These are phyloP conservation scores for Mucor indicus DNA, from an alignment of 371 early-diverging fungal species.

Conservation along the genomic window DNA sequence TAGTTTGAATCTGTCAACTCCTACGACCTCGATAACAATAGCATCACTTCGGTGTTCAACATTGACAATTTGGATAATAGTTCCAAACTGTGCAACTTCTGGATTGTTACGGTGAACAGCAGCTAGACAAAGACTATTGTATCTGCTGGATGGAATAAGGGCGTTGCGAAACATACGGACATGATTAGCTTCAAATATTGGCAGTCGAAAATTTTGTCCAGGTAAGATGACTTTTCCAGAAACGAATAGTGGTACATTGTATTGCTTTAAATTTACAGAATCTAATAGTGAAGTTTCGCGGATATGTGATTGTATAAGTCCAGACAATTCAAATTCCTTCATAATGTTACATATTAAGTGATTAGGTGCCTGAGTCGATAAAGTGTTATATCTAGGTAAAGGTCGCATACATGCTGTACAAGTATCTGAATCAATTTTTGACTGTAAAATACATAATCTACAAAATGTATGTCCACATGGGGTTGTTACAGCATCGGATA, in stretches of 20 bases:
- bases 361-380: constrained; percentile 15
- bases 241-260: constrained; percentile 18
- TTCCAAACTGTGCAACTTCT: constrained; percentile 25
- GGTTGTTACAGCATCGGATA: constrained; percentile 16
- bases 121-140: constrained; percentile 18
- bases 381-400: constrained; percentile 17
- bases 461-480: constrained; percentile 29
- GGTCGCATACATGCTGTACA: constrained; percentile 18
- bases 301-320: background rate
- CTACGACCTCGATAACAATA: constrained; percentile 18
- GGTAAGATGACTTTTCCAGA: constrained; percentile 21
- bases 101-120: constrained; percentile 19
- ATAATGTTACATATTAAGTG: constrained; percentile 10
- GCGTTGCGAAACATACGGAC: constrained; percentile 5
- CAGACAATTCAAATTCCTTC: constrained; percentile 7
- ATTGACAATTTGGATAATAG: constrained; percentile 16
- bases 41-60: constrained; percentile 12
- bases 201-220: constrained; percentile 13
- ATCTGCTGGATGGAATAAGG: constrained; percentile 15
- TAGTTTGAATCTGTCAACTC: constrained; percentile 18
- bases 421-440: no score
- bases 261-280: constrained; percentile 2
- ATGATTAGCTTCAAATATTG: constrained; percentile 13
- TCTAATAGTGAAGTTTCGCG: constrained; percentile 5
- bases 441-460: constrained; percentile 17